These are phyloP conservation scores for Fagus crenata DNA, from an alignment of 306 rosid species.

Conservation along the genomic window DNA sequence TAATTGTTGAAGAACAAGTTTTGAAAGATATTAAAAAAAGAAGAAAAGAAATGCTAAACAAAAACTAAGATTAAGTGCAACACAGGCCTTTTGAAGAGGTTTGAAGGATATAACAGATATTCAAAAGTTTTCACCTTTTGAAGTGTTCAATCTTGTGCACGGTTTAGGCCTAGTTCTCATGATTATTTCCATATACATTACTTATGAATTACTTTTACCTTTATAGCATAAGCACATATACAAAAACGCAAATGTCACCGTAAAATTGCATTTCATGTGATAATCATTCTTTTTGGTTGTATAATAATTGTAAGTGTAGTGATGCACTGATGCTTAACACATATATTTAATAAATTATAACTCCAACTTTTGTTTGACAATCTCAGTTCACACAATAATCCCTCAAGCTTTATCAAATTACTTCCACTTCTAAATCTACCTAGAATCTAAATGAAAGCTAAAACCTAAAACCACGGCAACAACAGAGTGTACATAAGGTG, in stretches of 20 bases:
- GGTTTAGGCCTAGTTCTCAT: background rate
- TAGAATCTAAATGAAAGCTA: background rate
- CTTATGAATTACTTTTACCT: background rate
- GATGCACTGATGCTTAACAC: background rate
- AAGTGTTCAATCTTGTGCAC: background rate
- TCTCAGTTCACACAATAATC: background rate
- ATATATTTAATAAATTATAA: background rate
- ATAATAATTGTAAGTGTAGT: background rate
- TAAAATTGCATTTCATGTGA: background rate
- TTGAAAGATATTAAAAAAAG: background rate
- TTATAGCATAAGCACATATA: background rate
- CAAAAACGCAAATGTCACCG: background rate
- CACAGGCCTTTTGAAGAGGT: background rate
- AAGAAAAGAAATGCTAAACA: background rate
- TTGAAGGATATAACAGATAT: background rate
- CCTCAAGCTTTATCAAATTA: background rate
- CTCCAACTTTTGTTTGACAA: background rate
- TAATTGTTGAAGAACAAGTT: constrained; percentile 14
- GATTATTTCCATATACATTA: background rate
- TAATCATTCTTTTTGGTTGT: background rate
- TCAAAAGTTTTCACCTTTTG: background rate
- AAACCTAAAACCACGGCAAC: background rate
- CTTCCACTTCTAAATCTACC: background rate
- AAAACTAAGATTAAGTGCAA: background rate
- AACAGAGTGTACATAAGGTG: background rate